Conservation (phyloP, 2,329 filamentous ascomycete species). For the Fusarium fracticaudum region DNA sequence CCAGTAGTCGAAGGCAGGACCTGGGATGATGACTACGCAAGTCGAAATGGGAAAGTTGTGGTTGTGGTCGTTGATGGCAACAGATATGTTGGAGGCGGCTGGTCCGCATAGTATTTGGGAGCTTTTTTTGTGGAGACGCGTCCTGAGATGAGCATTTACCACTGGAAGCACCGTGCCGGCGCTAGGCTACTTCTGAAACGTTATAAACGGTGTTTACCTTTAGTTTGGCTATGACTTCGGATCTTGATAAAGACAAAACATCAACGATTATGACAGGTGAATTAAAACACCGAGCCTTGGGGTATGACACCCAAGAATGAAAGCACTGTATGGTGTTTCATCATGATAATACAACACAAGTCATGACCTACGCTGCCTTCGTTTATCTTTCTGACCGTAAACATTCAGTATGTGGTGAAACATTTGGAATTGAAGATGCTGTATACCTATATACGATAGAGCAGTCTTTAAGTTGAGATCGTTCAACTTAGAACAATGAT, state of each 20-base stretch:
- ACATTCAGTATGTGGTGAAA: neutral
- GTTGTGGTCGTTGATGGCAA: conserved; percentile 39
- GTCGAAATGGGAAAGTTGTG: conserved; percentile 27
- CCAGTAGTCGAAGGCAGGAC: conserved; percentile 3
- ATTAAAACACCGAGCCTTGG: neutral
- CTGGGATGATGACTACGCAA: conserved; percentile 12
- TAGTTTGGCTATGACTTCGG: neutral
- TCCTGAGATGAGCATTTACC: conserved; percentile 18
- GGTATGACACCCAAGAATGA: neutral
- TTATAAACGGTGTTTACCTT: conserved; percentile 18
- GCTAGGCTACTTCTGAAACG: conserved; percentile 14
- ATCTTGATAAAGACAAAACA: conserved; percentile 21
- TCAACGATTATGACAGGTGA: neutral
- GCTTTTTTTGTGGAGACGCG: conserved; percentile 43
- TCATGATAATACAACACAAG: neutral
- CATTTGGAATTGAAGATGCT: neutral
- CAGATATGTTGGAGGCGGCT: conserved; percentile 26
- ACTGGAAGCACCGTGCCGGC: neutral
- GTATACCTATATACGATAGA: neutral
- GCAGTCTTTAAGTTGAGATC: neutral
- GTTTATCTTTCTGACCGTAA: neutral
- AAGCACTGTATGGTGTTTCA: neutral
- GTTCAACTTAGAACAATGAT: neutral
- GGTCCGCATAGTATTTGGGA: conserved; percentile 33
- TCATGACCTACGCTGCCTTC: neutral